Evolutionary conservation across 2,329 filamentous ascomycete genomes (phyloP).

Genomic region (Trematosphaeria pertusa): DNA sequence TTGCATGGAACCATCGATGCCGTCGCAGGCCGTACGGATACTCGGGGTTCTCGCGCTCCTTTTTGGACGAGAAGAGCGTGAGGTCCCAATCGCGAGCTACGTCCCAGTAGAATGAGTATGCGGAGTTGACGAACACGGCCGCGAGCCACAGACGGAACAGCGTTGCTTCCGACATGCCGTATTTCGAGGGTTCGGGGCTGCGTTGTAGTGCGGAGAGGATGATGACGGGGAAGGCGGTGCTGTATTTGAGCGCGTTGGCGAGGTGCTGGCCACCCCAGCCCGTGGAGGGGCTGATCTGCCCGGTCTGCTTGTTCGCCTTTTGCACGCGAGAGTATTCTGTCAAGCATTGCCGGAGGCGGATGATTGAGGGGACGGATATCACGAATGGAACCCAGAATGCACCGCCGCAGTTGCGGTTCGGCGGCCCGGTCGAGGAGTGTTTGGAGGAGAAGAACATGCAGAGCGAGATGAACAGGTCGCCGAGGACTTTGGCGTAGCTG

Average conservation of each 20-base stretch:
- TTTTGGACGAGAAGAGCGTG: constrained; percentile 72
- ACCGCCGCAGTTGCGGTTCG: constrained; percentile 83
- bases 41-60: constrained; percentile 65
- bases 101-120: constrained; percentile 99
- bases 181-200: constrained; percentile 60
- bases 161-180: constrained; percentile 62
- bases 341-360: constrained; percentile 89
- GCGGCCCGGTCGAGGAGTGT: constrained; percentile 77
- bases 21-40: constrained; percentile 80
- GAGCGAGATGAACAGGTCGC: constrained; percentile 83
- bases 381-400: constrained; percentile 81
- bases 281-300: constrained; percentile 49
- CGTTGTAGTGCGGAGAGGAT: constrained; percentile 78
- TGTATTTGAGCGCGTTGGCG: constrained; percentile 93
- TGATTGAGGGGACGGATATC: constrained; percentile 81
- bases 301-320: constrained; percentile 54
- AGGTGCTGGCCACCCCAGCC: constrained; percentile 87
- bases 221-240: constrained; percentile 92
- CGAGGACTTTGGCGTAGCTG: constrained; percentile 90
- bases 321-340: constrained; percentile 83
- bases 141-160: constrained; percentile 67
- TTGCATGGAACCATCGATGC: constrained; percentile 73
- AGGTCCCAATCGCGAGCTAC: constrained; percentile 97
- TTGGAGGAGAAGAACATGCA: constrained; percentile 87
- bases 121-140: constrained; percentile 80